A percentile compares a stretch with the other conserved stretches of the same genome.
Evolutionary conservation across 2,329 filamentous ascomycete species (phyloP).

Genomic region (Trichoderma koningii): DNA sequence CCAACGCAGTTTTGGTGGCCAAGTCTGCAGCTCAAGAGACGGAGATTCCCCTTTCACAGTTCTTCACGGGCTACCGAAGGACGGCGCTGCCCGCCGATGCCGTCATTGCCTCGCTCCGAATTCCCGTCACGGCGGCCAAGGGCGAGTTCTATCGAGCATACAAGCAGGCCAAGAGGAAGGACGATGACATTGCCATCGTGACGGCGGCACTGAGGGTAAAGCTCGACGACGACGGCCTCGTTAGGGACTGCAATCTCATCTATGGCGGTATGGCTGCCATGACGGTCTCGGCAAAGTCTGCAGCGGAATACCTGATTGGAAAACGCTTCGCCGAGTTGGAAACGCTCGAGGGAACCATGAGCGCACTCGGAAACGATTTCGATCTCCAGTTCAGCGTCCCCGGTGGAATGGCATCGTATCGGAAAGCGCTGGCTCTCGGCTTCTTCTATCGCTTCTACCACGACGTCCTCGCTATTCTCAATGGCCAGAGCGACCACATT

Average conservation of each 20-base stretch:
- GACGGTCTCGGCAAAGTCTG: constrained; percentile 81
- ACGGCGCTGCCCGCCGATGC: constrained; percentile 81
- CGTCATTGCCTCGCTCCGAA: constrained; percentile 82
- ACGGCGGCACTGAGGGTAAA: constrained; percentile 80
- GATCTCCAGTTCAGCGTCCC: constrained; percentile 87
- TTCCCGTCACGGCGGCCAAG: constrained; percentile 72
- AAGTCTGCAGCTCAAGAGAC: constrained; percentile 72
- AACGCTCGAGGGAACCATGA: constrained; percentile 88
- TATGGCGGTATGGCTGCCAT: constrained; percentile 95
- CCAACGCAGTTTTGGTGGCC: constrained; percentile 78
- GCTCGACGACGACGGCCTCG: constrained; percentile 67
- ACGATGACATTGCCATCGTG: constrained; percentile 98
- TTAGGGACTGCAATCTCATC: constrained; percentile 76
- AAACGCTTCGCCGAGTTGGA: constrained; percentile 78
- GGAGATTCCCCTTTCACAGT: constrained; percentile 87
- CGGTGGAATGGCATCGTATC: constrained; percentile 95
- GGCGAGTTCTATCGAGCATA: constrained; percentile 87
- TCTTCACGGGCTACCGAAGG: constrained; percentile 88
- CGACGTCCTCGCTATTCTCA: constrained; percentile 70
- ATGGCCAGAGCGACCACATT: constrained; percentile 47
- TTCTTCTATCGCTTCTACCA: constrained; percentile 99
- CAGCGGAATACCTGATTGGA: constrained; percentile 72
- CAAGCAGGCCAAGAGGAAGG: constrained; percentile 95
- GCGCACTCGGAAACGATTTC: constrained; percentile 85
- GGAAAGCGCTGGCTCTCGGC: constrained; percentile 83